Evolutionary conservation across 495 filamentous ascomycete species (phyloP).

Genomic region (Staphylotrichum longicolle): DNA sequence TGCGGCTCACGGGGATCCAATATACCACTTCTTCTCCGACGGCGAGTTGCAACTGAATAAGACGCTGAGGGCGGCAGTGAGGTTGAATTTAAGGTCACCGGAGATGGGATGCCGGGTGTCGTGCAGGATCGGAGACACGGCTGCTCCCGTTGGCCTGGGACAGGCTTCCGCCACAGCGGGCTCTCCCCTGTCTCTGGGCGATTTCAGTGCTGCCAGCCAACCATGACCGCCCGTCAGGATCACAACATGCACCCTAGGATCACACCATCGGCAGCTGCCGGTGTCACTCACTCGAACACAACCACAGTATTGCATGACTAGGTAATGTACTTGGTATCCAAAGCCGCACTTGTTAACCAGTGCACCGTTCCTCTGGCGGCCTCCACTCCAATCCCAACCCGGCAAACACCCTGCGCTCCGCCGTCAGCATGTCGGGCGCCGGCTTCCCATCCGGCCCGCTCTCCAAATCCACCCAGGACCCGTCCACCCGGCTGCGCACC

Average conservation of each 20-base stretch:
- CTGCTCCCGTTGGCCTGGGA: neutral
- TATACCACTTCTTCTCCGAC: neutral
- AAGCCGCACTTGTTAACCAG: constrained; percentile 46
- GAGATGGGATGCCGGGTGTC: neutral
- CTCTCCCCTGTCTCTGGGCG: neutral
- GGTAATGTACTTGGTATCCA: too few species aligned
- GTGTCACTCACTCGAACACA: neutral
- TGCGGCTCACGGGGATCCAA: too few species aligned
- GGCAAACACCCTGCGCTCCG: constrained; percentile 79
- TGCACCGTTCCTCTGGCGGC: constrained; percentile 72
- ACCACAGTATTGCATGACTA: neutral
- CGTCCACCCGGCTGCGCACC: constrained; percentile 63
- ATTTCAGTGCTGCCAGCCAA: neutral
- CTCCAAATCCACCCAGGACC: constrained; percentile 63
- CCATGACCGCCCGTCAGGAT: neutral
- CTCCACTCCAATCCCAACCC: constrained; percentile 72
- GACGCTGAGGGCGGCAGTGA: neutral
- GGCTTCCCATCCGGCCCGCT: constrained; percentile 40
- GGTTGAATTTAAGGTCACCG: neutral
- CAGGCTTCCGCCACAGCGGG: too few species aligned
- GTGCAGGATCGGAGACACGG: constrained; percentile 4
- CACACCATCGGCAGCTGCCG: neutral
- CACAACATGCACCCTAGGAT: neutral
- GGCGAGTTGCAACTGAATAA: neutral
- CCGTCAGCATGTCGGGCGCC: constrained; percentile 59